Evolutionary conservation across 768 basidiomycete genomes (phyloP), one percentile per base, ranked within the genome.

Genomic region (Phylloporus sp.): DNA sequence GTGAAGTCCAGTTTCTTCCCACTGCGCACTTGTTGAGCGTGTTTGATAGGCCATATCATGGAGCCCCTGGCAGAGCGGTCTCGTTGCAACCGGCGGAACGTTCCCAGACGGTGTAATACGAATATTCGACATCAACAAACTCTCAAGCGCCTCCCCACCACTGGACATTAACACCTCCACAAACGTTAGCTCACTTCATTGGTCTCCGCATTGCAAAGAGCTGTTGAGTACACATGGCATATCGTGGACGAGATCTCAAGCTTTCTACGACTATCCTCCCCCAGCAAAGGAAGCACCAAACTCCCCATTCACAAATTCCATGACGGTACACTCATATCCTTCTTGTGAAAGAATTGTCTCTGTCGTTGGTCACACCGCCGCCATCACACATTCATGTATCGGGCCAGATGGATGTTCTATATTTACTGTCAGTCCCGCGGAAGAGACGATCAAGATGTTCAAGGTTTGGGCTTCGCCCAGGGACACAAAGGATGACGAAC

Each of bases 181-280:
- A 13, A 81, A 78, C 63, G 75, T 85, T 47, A 84, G 80, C 44
- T 84, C 78, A 16, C 73, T 83, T 48, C 75, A 79, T 55, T 88
- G 80, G 73, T 88, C 90, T 15, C 81, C 84, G 5, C 86, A 91
- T 55, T 84, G 84, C 61, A 91, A 90, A 57, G 93, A 95, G 61
- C 69, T 97, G 31, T 69, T 95, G n/a, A 88, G 82, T 38, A 88
- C 90, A 3, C 89, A 93, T 59, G 90, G 71, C 50, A 64, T 65
- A 45, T 61, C 54, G 27, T 69, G 70, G 68, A 53, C 53, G 10
- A 53, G 40, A 32, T 52, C 59, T 29, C 69, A 69, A 39, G 32
- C 38, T 15, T 32, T 58, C 22, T 52, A 56, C 9, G 59, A 56
- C 4, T 31, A 42, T n/a, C 59, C 63, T 12, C 58, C 61, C 22